Percentiles rank a stretch among this genome's conserved stretches.
Conservation (phyloP, 2,329 filamentous ascomycete genomes). For the Claviceps sp. region DNA sequence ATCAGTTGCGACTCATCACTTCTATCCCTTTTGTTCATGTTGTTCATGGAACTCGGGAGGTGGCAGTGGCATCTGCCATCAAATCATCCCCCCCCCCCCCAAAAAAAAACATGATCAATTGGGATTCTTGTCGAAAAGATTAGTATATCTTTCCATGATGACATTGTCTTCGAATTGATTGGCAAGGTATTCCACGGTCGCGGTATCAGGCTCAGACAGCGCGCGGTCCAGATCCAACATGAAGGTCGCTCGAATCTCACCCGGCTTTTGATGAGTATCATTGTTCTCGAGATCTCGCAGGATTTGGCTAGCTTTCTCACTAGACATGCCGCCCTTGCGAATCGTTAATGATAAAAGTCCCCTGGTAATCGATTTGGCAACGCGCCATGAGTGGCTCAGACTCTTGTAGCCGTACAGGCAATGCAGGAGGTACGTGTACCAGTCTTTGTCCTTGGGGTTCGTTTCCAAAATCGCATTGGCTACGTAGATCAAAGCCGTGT, state of each 20-base stretch:
- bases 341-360: conserved; percentile 20
- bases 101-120: neutral
- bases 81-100: neutral
- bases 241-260: conserved; percentile 20
- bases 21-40: too few species aligned
- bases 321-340: conserved; percentile 15
- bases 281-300: conserved; percentile 16
- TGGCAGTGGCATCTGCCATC: neutral
- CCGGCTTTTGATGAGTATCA: conserved; percentile 9
- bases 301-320: conserved; percentile 17
- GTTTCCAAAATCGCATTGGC: conserved; percentile 20
- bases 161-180: conserved; percentile 20
- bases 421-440: conserved; percentile 20
- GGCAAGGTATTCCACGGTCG: conserved; percentile 21
- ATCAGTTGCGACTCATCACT: too few species aligned
- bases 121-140: conserved; percentile 6
- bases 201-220: conserved; percentile 19
- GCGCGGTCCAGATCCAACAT: conserved; percentile 25
- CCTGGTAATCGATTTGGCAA: conserved; percentile 17
- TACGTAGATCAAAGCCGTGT: conserved; percentile 23
- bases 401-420: conserved; percentile 23
- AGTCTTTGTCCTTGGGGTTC: conserved; percentile 14
- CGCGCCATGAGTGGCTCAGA: conserved; percentile 18
- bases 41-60: too few species aligned
- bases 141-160: conserved; percentile 20